These are phyloP conservation scores for Porodaedalea pini DNA, from an alignment of 1,284 basidiomycete species.

Conservation along the genomic window DNA sequence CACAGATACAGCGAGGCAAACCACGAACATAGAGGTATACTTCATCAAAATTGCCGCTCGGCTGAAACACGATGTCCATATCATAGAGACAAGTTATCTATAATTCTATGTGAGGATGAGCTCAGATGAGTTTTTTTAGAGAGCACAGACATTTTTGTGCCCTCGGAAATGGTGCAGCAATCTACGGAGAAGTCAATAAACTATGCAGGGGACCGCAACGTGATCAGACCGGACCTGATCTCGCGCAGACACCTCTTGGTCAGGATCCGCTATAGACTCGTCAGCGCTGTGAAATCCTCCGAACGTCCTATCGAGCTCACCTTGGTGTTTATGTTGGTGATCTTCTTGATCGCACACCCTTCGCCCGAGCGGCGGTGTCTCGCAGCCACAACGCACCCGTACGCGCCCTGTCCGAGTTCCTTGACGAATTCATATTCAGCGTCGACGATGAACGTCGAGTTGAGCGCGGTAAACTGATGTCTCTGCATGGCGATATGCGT, in stretches of 20 bases:
- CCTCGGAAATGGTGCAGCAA: slow-evolving; percentile 93
- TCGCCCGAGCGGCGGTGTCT: slow-evolving; percentile 82
- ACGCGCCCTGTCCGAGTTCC: slow-evolving; percentile 92
- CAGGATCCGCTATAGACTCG: slow-evolving; percentile 69
- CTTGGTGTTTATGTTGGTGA: slow-evolving; percentile 97
- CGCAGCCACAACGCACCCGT: slow-evolving; percentile 88
- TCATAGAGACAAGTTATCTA: slow-evolving; percentile 92
- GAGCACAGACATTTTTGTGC: slow-evolving; percentile 82
- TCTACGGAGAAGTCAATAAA: slow-evolving; percentile 36
- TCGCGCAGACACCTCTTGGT: slow-evolving; percentile 94
- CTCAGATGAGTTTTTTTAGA: neutral
- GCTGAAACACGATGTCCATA: slow-evolving; percentile 93
- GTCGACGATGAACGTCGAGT: slow-evolving; percentile 84
- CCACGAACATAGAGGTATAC: slow-evolving; percentile 85
- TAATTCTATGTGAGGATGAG: slow-evolving; percentile 16
- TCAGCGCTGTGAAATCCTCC: neutral
- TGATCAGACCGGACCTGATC: slow-evolving; percentile 62
- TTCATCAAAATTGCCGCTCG: slow-evolving; percentile 88
- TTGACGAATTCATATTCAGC: slow-evolving; percentile 92
- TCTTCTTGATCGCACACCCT: slow-evolving; percentile 94
- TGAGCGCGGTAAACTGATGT: slow-evolving; percentile 75
- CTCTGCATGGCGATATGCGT: slow-evolving; percentile 42
- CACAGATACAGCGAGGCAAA: neutral
- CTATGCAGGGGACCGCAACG: neutral
- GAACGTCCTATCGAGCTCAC: slow-evolving; percentile 33